These are phyloP conservation scores for Lodderomyces theae DNA, from an alignment of 1,139 yeast species.

Conservation along the genomic window DNA sequence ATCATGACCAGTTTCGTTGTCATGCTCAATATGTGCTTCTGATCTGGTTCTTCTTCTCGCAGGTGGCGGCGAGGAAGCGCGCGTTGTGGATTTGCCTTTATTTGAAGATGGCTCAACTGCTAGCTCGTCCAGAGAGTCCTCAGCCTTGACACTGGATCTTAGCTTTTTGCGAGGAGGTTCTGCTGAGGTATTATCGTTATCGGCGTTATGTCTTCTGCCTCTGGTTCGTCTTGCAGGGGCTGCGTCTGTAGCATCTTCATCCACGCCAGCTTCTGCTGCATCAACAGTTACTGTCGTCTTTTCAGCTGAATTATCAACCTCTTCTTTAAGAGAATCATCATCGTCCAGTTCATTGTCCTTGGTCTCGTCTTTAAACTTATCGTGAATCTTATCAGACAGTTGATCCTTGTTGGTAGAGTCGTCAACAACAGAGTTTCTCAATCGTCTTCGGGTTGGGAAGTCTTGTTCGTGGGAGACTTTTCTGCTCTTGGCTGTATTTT, in stretches of 20 bases:
- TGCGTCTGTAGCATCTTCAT: constrained; percentile 7
- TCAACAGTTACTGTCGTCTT: no score
- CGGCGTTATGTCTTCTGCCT: constrained; percentile 8
- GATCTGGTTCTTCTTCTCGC: constrained; percentile 27
- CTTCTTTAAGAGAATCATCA: no score
- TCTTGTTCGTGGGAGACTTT: background rate
- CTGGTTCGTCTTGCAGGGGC: constrained; percentile 15
- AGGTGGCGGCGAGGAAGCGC: constrained; percentile 16
- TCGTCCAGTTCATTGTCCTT: background rate
- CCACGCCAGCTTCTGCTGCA: constrained; percentile 6
- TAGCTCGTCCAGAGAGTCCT: constrained; percentile 15
- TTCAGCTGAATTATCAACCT: no score
- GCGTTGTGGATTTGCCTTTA: constrained; percentile 6
- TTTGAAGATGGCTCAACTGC: constrained; percentile 14
- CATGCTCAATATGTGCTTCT: constrained; percentile 23
- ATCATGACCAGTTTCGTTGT: constrained; percentile 9
- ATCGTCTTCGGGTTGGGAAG: background rate
- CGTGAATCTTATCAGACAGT: background rate
- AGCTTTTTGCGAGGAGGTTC: constrained; percentile 28
- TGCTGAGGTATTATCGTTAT: background rate
- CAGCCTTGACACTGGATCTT: constrained; percentile 25
- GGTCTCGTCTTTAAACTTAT: background rate
- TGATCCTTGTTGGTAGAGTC: background rate
- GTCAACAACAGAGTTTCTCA: background rate
- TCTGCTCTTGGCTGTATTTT: background rate